Evolutionary conservation across 139 green algal genomes (phyloP), one percentile per base, ranked within the genome.

Genomic region (Tetraselmis striata): DNA sequence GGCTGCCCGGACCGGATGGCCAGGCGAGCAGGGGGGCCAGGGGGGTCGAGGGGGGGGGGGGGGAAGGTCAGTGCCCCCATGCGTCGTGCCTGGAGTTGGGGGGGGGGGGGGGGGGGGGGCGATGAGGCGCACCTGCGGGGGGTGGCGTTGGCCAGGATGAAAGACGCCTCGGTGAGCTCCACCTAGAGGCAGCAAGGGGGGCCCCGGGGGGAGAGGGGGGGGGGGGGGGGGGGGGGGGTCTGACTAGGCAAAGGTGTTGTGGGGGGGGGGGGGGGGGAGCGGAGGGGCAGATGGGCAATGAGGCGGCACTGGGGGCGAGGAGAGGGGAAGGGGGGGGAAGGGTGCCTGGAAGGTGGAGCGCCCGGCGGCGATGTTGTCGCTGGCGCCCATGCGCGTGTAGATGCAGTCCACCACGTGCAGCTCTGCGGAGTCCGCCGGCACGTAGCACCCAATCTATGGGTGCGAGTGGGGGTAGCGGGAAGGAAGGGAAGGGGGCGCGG

Each of bases 321-420:
- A n/a, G n/a, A n/a, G n/a, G n/a, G n/a, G n/a, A n/a, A n/a, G n/a
- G n/a, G n/a, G n/a, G n/a, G n/a, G n/a, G n/a, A n/a, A n/a, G n/a
- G n/a, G n/a, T n/a, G n/a, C n/a, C n/a, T 67, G 0, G 76, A 91
- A 94, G 84, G 82, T 91, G 76, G 88, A 93, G 1, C 88, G 75
- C 0, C 90, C 92, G 82, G 90, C 77, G 11, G 92, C 87, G 32
- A 96, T 84, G 84, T 90, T 94, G 87, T 99, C 96, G 0, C 85
- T 90, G 29, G 95, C 96, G 28, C 96, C 96, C 94, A 98, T 98
- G 82, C 96, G 92, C 1, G 92, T 96, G 84, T 89, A 92, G 25
- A 99, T 85, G 25, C 80, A 90, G 83, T 98, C 96, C 31, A 97
- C 82, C 24, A 94, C 88, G 0, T 85, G 85, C 75, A 98, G 79